phyloP scores from a whole-genome alignment of 306 rosid species.

The Boehmeria nivea region DNA sequence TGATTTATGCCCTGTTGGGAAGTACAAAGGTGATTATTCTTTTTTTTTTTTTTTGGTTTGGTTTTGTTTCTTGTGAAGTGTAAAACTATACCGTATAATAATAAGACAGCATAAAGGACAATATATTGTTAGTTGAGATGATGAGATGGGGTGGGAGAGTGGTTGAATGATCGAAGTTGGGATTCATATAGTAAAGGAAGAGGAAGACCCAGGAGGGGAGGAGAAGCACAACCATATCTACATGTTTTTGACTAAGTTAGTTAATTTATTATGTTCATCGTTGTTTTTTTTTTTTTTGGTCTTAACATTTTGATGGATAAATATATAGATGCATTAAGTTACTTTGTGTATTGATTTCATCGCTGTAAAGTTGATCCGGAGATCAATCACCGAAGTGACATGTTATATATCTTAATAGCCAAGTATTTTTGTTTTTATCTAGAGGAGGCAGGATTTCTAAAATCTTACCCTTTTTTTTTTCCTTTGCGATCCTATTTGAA shows the following conservation, averaged over 20 bases:
- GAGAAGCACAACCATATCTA: slow-evolving; percentile 1
- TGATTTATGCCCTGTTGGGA: slow-evolving; percentile 15
- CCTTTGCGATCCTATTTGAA: too few species aligned
- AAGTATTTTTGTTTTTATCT: slow-evolving; percentile 22
- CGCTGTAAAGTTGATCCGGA: slow-evolving; percentile 35
- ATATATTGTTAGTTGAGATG: too few species aligned
- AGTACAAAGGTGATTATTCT: slow-evolving; percentile 11
- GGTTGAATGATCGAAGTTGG: too few species aligned
- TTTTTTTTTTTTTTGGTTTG: not conserved
- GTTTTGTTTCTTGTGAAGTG: slow-evolving; percentile 5
- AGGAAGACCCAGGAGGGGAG: not conserved
- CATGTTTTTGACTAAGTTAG: slow-evolving; percentile 8
- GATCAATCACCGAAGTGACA: slow-evolving; percentile 29
- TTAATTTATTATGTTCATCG: slow-evolving; percentile 2
- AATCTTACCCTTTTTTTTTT: too few species aligned
- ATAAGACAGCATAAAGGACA: too few species aligned
- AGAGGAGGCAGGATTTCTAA: not conserved
- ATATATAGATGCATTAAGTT: slow-evolving; percentile 19
- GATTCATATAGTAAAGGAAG: too few species aligned
- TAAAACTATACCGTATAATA: not conserved
- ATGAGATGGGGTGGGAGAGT: too few species aligned
- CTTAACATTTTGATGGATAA: slow-evolving; percentile 18
- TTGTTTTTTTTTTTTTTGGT: not conserved
- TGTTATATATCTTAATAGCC: slow-evolving; percentile 21
- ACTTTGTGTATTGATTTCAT: slow-evolving; percentile 29